Evolutionary conservation across 441 rosid genomes (phyloP), one percentile per base, ranked within the genome.

Genomic region (Raphanus hybrid): DNA sequence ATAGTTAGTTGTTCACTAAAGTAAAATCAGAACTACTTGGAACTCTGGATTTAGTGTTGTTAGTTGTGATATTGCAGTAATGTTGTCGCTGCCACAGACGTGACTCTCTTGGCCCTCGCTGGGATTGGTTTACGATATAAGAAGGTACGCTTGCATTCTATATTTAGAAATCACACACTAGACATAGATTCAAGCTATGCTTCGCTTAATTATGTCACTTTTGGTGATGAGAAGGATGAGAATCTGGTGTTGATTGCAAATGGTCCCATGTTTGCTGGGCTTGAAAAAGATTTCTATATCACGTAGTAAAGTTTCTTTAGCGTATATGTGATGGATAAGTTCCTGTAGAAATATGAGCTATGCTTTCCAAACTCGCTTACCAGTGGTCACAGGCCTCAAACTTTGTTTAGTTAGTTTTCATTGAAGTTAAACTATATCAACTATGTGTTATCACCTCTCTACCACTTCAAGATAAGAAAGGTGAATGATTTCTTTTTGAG

Each of bases 41-140:
- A 65, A 43, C 59, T 63, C 43, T 62, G 66, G 66, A 32, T 62
- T 54, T 74, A 65, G 62, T 65, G 70, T 76, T 65, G 27, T 69
- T 69, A 48, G 65, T 64, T 81, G 18, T 75, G 68, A 58, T 32
- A 72, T 65, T 83, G 89, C 97, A 94, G 97, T 83, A 92, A 95
- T 75, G 97, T 95, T 55, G 98, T 92, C 72, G 98, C 98, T 76
- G 93, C 97, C 64, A 92, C 97, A 26, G 97, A 95, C 82, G 82
- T 95, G 85, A 95, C 99, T 62, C 87, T 92, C 48, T 83, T 95
- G 87, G 97, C 98, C 35, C 85, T 92, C 82, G 91, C 97, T 64
- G 99, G 98, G 76, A 91, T 95, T 80, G 99, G 96, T 50, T 80
- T 92, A 75, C 93, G 71, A 58, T 85, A 86, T 35, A 84, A 84